Evolutionary conservation across 306 rosid genomes (phyloP), one percentile per base, ranked within the genome.

Genomic region (Aeschynomene evenia): DNA sequence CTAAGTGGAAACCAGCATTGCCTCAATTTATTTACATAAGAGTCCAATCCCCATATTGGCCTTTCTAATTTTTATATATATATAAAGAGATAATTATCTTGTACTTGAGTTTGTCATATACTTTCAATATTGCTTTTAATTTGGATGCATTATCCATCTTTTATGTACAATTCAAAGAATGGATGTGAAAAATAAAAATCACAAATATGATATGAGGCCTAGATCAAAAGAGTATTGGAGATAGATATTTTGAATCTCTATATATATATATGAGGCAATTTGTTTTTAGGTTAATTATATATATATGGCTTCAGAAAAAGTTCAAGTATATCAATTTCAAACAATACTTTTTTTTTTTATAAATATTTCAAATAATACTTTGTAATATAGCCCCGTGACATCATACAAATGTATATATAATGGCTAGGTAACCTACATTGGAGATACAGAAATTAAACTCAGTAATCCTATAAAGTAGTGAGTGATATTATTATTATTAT

Each of bases 301-400:
- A 57, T 55, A 50, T 59, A 79, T 68, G 63, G 72, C 71, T 43
- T 73, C 23, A 62, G 54, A 53, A 22, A 40, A 22, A 40, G 63
- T 57, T 73, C 68, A 68, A 73, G 26, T 68, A 73, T 79, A 73
- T 79, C 63, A 79, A 68, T 68, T 73, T 62, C 79, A 73, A 59
- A 53, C 60, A 67, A 59, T 51, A 42, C 66, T 19, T 43, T 66
- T n/a, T n/a, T n/a, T n/a, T n/a, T n/a, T n/a, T n/a, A n/a, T n/a
- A n/a, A n/a, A n/a, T n/a, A 68, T 68, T 73, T 62, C 79, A 73
- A 59, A 53, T 54, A 67, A 59, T 51, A 42, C 66, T 19, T 43
- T 66, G 67, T 37, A 55, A 66, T 37, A 58, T 39, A 49, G 54
- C 52, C 43, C 64, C 51, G 5, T 72, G 57, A 21, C 7, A 61